These are phyloP conservation scores for Candida jianshihensis DNA, from an alignment of 805 yeast genomes.

Conservation along the genomic window DNA sequence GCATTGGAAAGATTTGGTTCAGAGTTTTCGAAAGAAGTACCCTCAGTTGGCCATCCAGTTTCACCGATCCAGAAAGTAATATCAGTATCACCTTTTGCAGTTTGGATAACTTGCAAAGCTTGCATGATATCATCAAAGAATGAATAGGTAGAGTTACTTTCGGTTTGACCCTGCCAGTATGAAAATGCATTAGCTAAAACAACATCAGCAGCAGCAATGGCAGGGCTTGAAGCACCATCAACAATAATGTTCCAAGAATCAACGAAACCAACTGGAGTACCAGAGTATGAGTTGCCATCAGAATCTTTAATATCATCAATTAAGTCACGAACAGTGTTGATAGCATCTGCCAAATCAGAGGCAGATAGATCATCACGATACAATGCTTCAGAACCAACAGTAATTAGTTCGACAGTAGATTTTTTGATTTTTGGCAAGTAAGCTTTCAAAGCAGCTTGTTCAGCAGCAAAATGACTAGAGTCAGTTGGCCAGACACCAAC, in stretches of 20 bases:
- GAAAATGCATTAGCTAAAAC: conserved; percentile 94
- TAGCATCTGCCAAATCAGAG: conserved; percentile 58
- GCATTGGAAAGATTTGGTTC: conserved; percentile 72
- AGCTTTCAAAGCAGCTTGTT: conserved; percentile 59
- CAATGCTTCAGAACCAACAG: conserved; percentile 94
- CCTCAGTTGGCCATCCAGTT: conserved; percentile 95
- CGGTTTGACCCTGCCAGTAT: conserved; percentile 97
- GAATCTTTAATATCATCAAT: conserved; percentile 62
- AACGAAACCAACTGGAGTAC: conserved; percentile 81
- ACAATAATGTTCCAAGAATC: conserved; percentile 94
- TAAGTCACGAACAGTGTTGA: conserved; percentile 53
- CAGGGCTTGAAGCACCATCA: conserved; percentile 65
- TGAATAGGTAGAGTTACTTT: conserved; percentile 76
- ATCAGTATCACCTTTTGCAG: conserved; percentile 79
- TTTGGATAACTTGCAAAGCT: conserved; percentile 84
- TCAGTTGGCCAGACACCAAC: conserved; percentile 95
- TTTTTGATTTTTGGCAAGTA: conserved; percentile 71
- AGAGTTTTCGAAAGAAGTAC: conserved; percentile 62
- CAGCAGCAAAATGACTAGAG: conserved; percentile 66
- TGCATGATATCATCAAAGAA: conserved; percentile 97
- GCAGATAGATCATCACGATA: conserved; percentile 87
- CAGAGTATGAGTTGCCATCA: conserved; percentile 69
- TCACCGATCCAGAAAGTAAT: conserved; percentile 93
- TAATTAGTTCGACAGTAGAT: conserved; percentile 63
- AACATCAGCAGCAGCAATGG: conserved; percentile 75